Evolutionary conservation across 495 filamentous ascomycete species (phyloP), one percentile per base, ranked within the genome.

Genomic region (Penicillium ucsense): DNA sequence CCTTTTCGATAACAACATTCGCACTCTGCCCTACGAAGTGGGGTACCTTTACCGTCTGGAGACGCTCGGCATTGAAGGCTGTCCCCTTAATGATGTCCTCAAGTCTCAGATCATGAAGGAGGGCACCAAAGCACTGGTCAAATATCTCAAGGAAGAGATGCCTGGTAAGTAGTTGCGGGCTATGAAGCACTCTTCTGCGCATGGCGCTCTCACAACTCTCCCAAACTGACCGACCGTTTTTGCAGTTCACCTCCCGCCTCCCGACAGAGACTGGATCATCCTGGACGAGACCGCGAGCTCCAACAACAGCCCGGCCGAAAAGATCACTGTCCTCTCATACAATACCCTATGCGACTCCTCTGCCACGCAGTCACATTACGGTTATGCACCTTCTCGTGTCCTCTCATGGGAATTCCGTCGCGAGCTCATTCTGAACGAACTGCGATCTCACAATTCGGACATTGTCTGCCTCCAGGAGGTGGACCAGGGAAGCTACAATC

Each of bases 311-410:
- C 55, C 59, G n/a, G 53, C 74, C 29, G 79, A 84, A 45, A 81
- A 74, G 38, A 77, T 96, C 54, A 84, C 85, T 38, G 82, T 92
- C 8, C 65, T 95, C 41, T 92, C 88, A 30, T 96, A 88, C 79
- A 98, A 98, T 63, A 94, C 85, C 31, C 77, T 98, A 4, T 96
- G 90, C 65, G 89, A 96, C 63, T 85, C 86, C 60, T 89, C 86
- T 50, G 89, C 89, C 8, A 96, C 91, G 0, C 74, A 74, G 43
- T 72, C 74, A 5, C 78, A 86, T 55, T 97, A 95, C 57, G 94
- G 92, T 28, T 97, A 97, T 59, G 86, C 86, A 1, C 85, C 92
- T 5, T 77, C 80, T 9, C 78, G 74, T 27, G 84, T 84, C 12
- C 71, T 97, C 5, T 74, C 78, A 4, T 98, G 92, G 92, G 82